Evolutionary conservation across 1,284 basidiomycete genomes (phyloP).

Genomic region (Boletellus sp.): DNA sequence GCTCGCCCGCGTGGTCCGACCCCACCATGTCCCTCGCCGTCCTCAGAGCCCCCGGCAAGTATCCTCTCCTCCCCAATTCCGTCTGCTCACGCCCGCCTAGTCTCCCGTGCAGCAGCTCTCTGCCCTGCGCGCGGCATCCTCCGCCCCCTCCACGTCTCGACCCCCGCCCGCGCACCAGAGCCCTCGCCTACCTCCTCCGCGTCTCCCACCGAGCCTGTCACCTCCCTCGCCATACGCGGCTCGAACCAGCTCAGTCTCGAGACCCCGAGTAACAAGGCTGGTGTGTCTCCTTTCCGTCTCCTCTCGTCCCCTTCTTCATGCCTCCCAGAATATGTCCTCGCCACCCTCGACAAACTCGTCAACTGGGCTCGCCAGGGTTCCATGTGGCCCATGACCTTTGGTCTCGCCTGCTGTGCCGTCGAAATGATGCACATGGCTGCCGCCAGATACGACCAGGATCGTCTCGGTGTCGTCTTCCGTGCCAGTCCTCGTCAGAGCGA

Average conservation of each 20-base stretch:
- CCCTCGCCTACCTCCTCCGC: constrained; percentile 43
- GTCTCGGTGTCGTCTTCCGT: constrained; percentile 96
- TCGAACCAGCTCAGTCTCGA: constrained; percentile 86
- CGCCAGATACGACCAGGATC: constrained; percentile 97
- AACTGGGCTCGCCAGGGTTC: constrained; percentile 98
- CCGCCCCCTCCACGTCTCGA: constrained; percentile 57
- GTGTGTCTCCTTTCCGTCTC: constrained; percentile 43
- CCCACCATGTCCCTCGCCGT: constrained; percentile 50
- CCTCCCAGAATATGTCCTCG: constrained; percentile 85
- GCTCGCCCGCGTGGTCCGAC: neutral
- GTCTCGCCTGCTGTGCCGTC: constrained; percentile 98
- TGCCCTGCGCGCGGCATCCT: constrained; percentile 44
- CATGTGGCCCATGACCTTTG: constrained; percentile 99
- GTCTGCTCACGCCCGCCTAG: constrained; percentile 3
- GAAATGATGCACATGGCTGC: constrained; percentile 99
- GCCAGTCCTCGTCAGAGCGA: constrained; percentile 97
- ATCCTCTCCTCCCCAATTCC: neutral
- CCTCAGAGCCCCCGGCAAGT: constrained; percentile 46
- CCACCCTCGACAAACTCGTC: constrained; percentile 93
- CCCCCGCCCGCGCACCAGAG: constrained; percentile 37
- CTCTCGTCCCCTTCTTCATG: constrained; percentile 1
- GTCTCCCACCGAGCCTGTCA: constrained; percentile 52
- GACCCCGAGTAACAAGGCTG: constrained; percentile 85
- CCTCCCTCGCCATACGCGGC: constrained; percentile 66
- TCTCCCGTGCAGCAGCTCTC: constrained; percentile 41